Percentiles rank a stretch among this genome's conserved stretches.
phyloP scores from a whole-genome alignment of 2,329 filamentous ascomycete genomes.

The Sclerotinia nivalis region DNA sequence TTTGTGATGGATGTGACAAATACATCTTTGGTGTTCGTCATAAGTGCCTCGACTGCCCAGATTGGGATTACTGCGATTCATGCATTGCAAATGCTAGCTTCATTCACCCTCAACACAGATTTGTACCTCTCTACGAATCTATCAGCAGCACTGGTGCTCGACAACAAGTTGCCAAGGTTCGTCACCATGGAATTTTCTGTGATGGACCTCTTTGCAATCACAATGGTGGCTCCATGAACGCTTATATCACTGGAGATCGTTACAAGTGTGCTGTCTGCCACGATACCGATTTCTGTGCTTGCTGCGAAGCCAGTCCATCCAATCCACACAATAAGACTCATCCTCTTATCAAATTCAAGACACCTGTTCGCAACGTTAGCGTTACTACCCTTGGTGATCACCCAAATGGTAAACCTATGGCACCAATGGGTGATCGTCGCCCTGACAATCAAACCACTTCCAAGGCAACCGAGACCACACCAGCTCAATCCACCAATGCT shows the following conservation, averaged over 20 bases:
- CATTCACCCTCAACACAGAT: constrained; percentile 81
- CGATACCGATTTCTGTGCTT: constrained; percentile 92
- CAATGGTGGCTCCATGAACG: constrained; percentile 52
- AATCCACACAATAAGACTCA: constrained; percentile 94
- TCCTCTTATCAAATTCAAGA: constrained; percentile 95
- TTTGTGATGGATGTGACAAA: constrained; percentile 92
- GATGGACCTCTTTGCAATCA: constrained; percentile 84
- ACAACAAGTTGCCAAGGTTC: constrained; percentile 46
- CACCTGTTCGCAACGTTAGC: constrained; percentile 81
- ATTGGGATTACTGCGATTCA: constrained; percentile 89
- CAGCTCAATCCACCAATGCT: constrained; percentile 51
- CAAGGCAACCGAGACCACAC: constrained; percentile 53
- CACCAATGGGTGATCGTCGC: constrained; percentile 69
- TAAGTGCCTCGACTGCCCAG: constrained; percentile 95
- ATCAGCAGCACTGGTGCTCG: constrained; percentile 49
- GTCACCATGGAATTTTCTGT: constrained; percentile 88
- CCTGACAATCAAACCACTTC: constrained; percentile 44
- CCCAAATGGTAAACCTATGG: constrained; percentile 62
- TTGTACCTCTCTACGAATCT: constrained; percentile 82
- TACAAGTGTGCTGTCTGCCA: constrained; percentile 98
- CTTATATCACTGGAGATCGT: constrained; percentile 81
- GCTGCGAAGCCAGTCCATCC: constrained; percentile 83
- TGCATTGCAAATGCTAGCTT: constrained; percentile 69
- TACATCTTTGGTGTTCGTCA: constrained; percentile 85
- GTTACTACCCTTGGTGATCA: constrained; percentile 84